Percentiles rank a stretch among this genome's conserved stretches.
Evolutionary conservation across 257 asterid genomes (phyloP).

Genomic region (Thymus mandschuricus): DNA sequence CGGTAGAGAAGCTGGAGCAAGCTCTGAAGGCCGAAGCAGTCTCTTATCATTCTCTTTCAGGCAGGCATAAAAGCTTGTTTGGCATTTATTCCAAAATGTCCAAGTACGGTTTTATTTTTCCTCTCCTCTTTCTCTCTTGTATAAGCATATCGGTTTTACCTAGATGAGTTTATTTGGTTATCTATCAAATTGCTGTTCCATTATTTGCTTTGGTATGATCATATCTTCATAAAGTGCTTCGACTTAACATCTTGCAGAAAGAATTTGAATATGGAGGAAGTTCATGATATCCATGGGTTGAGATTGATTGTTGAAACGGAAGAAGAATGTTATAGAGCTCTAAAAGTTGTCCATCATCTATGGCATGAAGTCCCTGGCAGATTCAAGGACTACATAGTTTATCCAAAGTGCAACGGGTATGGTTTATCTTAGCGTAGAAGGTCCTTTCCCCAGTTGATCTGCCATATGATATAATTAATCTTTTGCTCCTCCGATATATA

Average conservation of each 20-base stretch:
- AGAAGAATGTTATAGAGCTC: slow-evolving; percentile 87
- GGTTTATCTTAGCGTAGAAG: slow-evolving; percentile 24
- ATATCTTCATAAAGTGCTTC: slow-evolving; percentile 26
- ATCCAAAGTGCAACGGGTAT: slow-evolving; percentile 90
- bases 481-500: background rate
- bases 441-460: background rate
- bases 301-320: slow-evolving; percentile 81
- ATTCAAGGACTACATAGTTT: slow-evolving; percentile 76
- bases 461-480: slow-evolving; percentile 21
- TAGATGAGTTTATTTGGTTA: background rate
- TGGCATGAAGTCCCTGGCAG: slow-evolving; percentile 84
- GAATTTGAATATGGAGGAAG: slow-evolving; percentile 77
- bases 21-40: slow-evolving; percentile 53
- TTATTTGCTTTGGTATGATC: slow-evolving; percentile 4
- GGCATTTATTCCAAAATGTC: slow-evolving; percentile 78
- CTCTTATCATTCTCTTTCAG: slow-evolving; percentile 61
- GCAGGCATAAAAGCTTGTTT: slow-evolving; percentile 81
- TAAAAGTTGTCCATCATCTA: slow-evolving; percentile 62
- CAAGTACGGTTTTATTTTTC: slow-evolving; percentile 50
- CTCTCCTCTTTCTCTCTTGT: background rate
- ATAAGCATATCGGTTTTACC: background rate
- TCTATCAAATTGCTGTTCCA: background rate
- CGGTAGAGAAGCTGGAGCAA: slow-evolving; percentile 66
- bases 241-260: slow-evolving; percentile 51
- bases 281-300: slow-evolving; percentile 85